Evolutionary conservation across 1,139 yeast species (phyloP), one percentile per base, ranked within the genome.

Genomic region (Arxiozyma slooffiae): DNA sequence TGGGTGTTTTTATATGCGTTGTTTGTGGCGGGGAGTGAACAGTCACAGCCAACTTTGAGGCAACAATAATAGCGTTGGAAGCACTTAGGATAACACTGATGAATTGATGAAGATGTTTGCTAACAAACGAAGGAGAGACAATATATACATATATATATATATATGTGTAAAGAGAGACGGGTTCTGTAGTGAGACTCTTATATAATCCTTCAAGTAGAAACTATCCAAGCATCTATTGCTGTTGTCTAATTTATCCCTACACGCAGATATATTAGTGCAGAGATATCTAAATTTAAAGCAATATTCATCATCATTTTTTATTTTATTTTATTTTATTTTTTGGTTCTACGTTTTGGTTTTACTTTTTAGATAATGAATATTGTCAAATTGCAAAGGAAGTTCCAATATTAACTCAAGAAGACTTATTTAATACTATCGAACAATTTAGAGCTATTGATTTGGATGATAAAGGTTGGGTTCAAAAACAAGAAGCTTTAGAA

Each of bases 401-500:
- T 70, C 97, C 97, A 6, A 75, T 79, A 43, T 76, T 92, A 57
- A 79, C 82, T 41, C 98, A 90, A 69, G 86, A 85, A 56, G 97
- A 90, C 59, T 75, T 92, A 51, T 90, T 90, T 67, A 77, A 74
- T 44, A 78, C 92, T 53, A 86, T 92, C 60, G 97, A 90, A 58
- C 86, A 85, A 56, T 83, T 83, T 69, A 76, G 96, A 62, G 72
- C 74, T 55, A 84, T 94, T 59, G 99, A 92, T 63, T 63, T 83
- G 44, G 95, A 90, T 46, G 98, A 92, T 60, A 82, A 85, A 61
- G 99, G 99, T n/a, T 88, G 90, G 79, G 90, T 85, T 41, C 97
- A 90, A 64, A 92, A 90, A 71, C 90, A 85, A 66, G 85, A 84
- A 52, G 94, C 86, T 37, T 84, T 90, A 67, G 89, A 89, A 66